Percentiles rank a stretch among this genome's conserved stretches.
Conservation (phyloP, 768 basidiomycete species). For the Neoboletus subvelutipes region DNA sequence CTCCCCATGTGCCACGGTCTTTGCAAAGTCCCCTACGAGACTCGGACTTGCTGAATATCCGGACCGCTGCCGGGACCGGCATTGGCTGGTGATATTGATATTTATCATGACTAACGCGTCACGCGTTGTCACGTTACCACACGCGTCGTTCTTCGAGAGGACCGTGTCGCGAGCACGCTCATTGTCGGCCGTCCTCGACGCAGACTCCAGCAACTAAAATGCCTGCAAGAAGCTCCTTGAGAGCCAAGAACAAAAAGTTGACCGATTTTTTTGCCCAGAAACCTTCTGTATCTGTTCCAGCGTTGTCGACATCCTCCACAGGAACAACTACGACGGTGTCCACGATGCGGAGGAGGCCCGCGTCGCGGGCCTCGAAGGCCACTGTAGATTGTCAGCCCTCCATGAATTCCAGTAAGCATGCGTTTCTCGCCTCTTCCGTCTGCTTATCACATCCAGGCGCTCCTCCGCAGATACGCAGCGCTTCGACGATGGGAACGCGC, state of each 20-base stretch:
- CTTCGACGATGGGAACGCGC: constrained; percentile 17
- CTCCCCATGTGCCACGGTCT: no score
- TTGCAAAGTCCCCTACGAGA: not conserved
- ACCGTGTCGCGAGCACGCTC: constrained; percentile 8
- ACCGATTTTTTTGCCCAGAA: constrained; percentile 49
- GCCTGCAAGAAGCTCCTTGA: constrained; percentile 15
- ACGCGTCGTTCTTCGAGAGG: constrained; percentile 7
- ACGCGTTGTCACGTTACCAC: constrained; percentile 13
- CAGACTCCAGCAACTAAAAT: constrained; percentile 12
- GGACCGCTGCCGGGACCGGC: no score
- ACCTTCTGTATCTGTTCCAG: constrained; percentile 21
- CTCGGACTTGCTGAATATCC: no score
- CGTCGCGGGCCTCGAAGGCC: constrained; percentile 8
- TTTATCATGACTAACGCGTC: constrained; percentile 6
- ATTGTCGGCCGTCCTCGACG: not conserved
- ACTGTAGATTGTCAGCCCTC: not conserved
- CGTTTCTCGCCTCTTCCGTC: not conserved
- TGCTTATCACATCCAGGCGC: constrained; percentile 15
- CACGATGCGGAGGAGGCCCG: constrained; percentile 12
- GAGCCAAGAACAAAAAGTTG: constrained; percentile 30
- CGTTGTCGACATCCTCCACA: not conserved
- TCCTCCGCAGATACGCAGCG: constrained; percentile 7
- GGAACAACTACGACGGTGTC: constrained; percentile 1
- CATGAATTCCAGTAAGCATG: constrained; percentile 20
- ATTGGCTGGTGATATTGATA: not conserved